Evolutionary conservation across 2,329 filamentous ascomycete genomes (phyloP), one percentile per base, ranked within the genome.

Genomic region (Diaporthe eres): DNA sequence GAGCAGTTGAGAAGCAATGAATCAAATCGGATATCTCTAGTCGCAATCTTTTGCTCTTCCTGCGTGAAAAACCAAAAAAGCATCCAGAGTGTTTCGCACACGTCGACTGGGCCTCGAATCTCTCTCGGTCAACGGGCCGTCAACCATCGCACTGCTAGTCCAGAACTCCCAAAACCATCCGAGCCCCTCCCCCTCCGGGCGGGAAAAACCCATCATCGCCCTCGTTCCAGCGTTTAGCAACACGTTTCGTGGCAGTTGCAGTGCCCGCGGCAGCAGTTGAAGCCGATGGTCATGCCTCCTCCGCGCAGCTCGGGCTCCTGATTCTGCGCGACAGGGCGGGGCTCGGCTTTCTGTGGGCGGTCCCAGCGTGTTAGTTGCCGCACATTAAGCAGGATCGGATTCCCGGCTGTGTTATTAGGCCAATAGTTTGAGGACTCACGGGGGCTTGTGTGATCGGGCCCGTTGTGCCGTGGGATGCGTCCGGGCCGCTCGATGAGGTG

Each of bases 161-260:
- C 31, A 28, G 31, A 17, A 53, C 31, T 53, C 65, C 19, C 4
- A 22, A 6, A 39, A 53, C 25, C 47, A 39, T 22, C 47, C 2
- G 22, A 53, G 13, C 7, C 13, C 22, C 19, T 17, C 44, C 6
- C 22, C 22, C 19, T 17, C 44, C 63, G 17, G 47, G 17, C 10
- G 19, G 10, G 22, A 17, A 13, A 1, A n/a, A 7, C 8, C 15
- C 17, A 13, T 37, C 8, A 42, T n/a, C 13, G 7, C 49, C 34
- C 22, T 39, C 22, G 13, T 53, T 4, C n/a, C 34, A 28, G 15
- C 8, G 13, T 25, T 70, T 22, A 70, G 65, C 65, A 70, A 4
- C 65, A 70, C 1, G 65, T 70, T 49, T 70, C 65, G n/a, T 70
- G 65, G 47, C 49, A 70, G 49, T 70, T 70, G 22, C 65, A 70